phyloP scores from a whole-genome alignment of 2,329 filamentous ascomycete genomes.

The Fusarium solani-melongenae region DNA sequence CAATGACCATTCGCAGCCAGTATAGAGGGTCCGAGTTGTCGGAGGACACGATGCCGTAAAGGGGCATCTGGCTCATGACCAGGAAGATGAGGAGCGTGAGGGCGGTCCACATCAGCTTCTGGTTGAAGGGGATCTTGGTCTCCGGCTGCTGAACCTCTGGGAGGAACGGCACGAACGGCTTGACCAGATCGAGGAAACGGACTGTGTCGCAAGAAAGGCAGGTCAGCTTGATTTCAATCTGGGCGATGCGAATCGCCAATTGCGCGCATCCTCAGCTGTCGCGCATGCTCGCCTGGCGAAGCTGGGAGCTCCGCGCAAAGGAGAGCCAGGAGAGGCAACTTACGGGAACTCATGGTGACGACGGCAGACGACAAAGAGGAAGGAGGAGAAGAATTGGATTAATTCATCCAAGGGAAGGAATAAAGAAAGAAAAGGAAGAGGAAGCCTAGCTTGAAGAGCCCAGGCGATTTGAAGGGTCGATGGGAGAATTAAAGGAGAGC shows the following conservation, averaged over 20 bases:
- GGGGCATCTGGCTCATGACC: slow-evolving; percentile 99
- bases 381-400: slow-evolving; percentile 52
- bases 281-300: slow-evolving; percentile 29
- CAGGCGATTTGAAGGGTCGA: slow-evolving; percentile 48
- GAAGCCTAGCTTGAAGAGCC: slow-evolving; percentile 53
- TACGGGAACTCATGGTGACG: slow-evolving; percentile 67
- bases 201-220: slow-evolving; percentile 64
- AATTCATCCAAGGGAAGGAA: slow-evolving; percentile 53
- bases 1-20: slow-evolving; percentile 99
- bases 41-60: slow-evolving; percentile 99
- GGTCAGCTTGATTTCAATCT: slow-evolving; percentile 42
- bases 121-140: slow-evolving; percentile 99
- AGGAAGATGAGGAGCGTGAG: slow-evolving; percentile 97
- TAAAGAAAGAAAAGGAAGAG: slow-evolving; percentile 45
- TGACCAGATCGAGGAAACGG: slow-evolving; percentile 99
- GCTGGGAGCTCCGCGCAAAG: slow-evolving; percentile 30
- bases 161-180: slow-evolving; percentile 99
- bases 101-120: slow-evolving; percentile 95
- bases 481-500: slow-evolving; percentile 51
- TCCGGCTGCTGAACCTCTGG: slow-evolving; percentile 99
- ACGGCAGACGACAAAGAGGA: slow-evolving; percentile 49
- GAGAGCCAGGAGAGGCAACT: slow-evolving; percentile 48
- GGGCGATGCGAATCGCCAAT: slow-evolving; percentile 37
- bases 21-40: slow-evolving; percentile 98
- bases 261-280: slow-evolving; percentile 34